Percentiles rank a stretch among this genome's conserved stretches.
These are phyloP conservation scores for Calvatia gigantea DNA, from an alignment of 768 basidiomycete genomes.

Conservation along the genomic window DNA sequence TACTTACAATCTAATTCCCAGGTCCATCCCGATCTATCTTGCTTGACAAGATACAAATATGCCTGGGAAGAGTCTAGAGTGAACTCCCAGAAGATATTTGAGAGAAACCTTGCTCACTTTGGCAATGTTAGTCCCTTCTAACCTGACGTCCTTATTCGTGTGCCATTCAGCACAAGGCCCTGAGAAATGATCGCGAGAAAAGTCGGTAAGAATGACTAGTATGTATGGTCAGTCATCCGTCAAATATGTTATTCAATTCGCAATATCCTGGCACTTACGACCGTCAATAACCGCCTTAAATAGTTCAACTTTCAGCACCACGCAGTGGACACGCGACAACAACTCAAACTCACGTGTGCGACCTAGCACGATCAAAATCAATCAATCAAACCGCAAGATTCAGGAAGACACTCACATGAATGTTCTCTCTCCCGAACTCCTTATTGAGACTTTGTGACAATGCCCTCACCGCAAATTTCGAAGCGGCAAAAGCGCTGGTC, in stretches of 20 bases:
- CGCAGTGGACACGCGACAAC: not conserved
- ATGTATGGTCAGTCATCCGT: not conserved
- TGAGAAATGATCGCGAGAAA: constrained; percentile 20
- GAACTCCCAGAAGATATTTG: not conserved
- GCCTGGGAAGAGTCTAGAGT: constrained; percentile 34
- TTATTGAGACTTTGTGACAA: constrained; percentile 70
- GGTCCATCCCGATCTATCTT: constrained; percentile 70
- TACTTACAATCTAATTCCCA: constrained; percentile 77
- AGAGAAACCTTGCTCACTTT: constrained; percentile 35
- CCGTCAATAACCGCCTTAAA: constrained; percentile 68
- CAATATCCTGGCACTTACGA: constrained; percentile 23
- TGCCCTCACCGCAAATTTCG: constrained; percentile 59
- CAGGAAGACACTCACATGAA: constrained; percentile 58
- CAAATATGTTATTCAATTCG: no score
- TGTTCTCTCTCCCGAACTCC: constrained; percentile 71
- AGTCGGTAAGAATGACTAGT: constrained; percentile 34
- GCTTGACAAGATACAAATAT: constrained; percentile 62
- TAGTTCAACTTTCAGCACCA: not conserved
- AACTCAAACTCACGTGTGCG: constrained; percentile 4
- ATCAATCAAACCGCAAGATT: constrained; percentile 23
- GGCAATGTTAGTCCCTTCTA: constrained; percentile 69
- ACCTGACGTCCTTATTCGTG: constrained; percentile 40
- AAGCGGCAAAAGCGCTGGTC: constrained; percentile 61
- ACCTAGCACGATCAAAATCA: not conserved
- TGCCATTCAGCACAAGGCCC: constrained; percentile 40